These are phyloP conservation scores for Pyricularia grisea DNA, from an alignment of 2,329 filamentous ascomycete genomes.

Conservation along the genomic window DNA sequence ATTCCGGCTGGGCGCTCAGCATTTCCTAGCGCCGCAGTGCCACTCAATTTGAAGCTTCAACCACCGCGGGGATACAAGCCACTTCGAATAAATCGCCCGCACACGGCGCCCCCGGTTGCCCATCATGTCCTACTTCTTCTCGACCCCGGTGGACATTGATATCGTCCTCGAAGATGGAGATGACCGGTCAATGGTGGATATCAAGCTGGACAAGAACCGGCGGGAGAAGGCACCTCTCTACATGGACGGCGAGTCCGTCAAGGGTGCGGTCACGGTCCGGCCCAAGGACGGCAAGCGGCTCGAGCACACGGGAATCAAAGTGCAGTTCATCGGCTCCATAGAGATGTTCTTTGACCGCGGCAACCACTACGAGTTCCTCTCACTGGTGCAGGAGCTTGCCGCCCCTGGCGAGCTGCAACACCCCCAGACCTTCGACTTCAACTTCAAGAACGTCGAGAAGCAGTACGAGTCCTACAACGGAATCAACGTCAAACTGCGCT, in stretches of 20 bases:
- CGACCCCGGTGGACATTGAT: conserved; percentile 97
- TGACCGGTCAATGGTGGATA: conserved; percentile 89
- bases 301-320: conserved; percentile 98
- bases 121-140: conserved; percentile 93
- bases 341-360: conserved; percentile 99
- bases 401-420: conserved; percentile 97
- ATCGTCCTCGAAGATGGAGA: conserved; percentile 94
- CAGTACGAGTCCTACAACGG: conserved; percentile 99
- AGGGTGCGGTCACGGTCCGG: conserved; percentile 86
- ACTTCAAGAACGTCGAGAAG: conserved; percentile 99
- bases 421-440: conserved; percentile 97
- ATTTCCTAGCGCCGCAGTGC: not conserved
- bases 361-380: conserved; percentile 98
- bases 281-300: conserved; percentile 97
- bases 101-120: not conserved
- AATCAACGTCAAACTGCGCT: conserved; percentile 98
- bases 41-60: not conserved
- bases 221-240: conserved; percentile 95
- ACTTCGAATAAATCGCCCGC: not conserved
- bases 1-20: not conserved
- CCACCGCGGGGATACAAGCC: not conserved
- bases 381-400: conserved; percentile 90
- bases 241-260: conserved; percentile 97
- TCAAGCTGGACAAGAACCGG: conserved; percentile 96
- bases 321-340: conserved; percentile 98